Conservation (phyloP, 306 rosid genomes). For the Inga laurina region DNA sequence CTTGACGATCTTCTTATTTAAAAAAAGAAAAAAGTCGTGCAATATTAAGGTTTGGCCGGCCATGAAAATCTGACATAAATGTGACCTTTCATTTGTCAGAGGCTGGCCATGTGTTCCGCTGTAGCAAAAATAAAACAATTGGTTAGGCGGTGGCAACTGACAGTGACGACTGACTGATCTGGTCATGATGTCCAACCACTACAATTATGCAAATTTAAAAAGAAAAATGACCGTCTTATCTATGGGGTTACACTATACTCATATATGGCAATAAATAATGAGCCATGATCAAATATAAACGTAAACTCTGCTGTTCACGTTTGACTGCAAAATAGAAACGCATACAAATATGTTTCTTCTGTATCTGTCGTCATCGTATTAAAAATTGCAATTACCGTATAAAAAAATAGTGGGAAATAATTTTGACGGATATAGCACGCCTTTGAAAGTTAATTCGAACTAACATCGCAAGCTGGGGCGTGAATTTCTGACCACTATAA, state of each 20-base stretch:
- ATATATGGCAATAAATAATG: background rate
- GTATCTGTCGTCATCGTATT: background rate
- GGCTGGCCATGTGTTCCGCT: background rate
- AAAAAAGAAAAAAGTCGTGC: background rate
- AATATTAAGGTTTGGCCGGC: background rate
- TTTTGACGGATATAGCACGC: slow-evolving; percentile 14
- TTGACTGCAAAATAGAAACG: background rate
- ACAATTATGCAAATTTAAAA: background rate
- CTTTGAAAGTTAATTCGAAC: slow-evolving; percentile 16
- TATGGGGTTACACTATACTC: background rate
- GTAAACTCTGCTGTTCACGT: background rate
- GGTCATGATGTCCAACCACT: background rate
- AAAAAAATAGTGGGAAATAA: background rate
- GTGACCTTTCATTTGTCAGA: too few species aligned
- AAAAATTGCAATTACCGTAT: slow-evolving; percentile 8
- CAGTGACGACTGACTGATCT: background rate
- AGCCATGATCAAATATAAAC: background rate
- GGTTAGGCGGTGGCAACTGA: background rate
- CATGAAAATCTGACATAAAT: background rate
- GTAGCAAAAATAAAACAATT: background rate
- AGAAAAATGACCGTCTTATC: background rate
- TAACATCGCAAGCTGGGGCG: slow-evolving; percentile 18
- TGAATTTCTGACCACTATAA: slow-evolving; percentile 14
- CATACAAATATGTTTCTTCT: slow-evolving; percentile 4
- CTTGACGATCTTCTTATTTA: too few species aligned